Conservation (phyloP, 1,284 basidiomycete species). For the Boletus smithii region DNA sequence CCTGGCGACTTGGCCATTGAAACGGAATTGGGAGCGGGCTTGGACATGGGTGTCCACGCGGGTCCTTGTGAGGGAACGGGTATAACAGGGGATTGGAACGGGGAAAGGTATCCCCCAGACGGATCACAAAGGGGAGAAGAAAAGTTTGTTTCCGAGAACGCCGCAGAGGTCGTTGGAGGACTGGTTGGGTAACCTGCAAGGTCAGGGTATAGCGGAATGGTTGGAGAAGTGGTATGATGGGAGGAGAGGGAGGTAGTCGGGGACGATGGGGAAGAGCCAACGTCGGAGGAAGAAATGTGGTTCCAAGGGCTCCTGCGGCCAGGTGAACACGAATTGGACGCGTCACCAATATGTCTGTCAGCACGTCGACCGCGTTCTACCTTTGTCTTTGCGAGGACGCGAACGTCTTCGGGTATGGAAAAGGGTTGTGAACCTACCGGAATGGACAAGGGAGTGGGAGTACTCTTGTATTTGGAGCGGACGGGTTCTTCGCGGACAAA, state of each 20-base stretch:
- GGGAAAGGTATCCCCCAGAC: slow-evolving; percentile 17
- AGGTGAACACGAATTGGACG: slow-evolving; percentile 21
- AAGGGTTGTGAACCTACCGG: slow-evolving; percentile 32
- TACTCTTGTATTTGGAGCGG: slow-evolving; percentile 31
- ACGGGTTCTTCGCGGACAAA: slow-evolving; percentile 50
- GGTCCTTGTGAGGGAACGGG: slow-evolving; percentile 20
- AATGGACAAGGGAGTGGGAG: slow-evolving; percentile 32
- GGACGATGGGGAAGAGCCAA: slow-evolving; percentile 27
- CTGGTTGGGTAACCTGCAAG: slow-evolving; percentile 17
- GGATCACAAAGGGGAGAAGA: slow-evolving; percentile 12
- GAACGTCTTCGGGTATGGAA: slow-evolving; percentile 24
- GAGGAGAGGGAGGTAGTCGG: slow-evolving; percentile 25
- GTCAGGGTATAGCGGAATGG: slow-evolving; percentile 25
- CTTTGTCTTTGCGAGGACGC: slow-evolving; percentile 20
- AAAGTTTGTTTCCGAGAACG: slow-evolving; percentile 20
- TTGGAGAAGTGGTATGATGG: slow-evolving; percentile 23
- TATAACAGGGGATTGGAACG: slow-evolving; percentile 15
- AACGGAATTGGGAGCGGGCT: not conserved
- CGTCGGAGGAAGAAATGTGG: slow-evolving; percentile 22
- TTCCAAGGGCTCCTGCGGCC: slow-evolving; percentile 26
- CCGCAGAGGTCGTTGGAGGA: slow-evolving; percentile 10
- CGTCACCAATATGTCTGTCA: slow-evolving; percentile 20
- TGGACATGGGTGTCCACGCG: slow-evolving; percentile 13
- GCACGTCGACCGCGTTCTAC: slow-evolving; percentile 26
- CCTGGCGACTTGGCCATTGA: slow-evolving; percentile 8